Evolutionary conservation across 192 early-diverging fungal genomes (phyloP).

Genomic region (Linderina pennispora): DNA sequence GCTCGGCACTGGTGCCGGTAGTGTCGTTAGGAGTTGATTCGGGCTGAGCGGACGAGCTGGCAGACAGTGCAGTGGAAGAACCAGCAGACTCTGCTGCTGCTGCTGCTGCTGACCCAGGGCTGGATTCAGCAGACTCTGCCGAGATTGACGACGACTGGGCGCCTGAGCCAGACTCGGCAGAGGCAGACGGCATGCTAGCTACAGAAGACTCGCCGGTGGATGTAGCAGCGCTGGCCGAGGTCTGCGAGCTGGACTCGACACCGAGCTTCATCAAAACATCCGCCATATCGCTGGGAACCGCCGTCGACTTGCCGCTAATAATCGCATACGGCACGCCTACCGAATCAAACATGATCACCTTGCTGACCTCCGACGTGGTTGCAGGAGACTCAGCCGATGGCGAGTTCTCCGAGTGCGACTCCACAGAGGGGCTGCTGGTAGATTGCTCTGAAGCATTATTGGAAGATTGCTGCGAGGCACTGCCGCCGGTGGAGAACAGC

Average conservation of each 20-base stretch:
- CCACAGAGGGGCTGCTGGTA: neutral
- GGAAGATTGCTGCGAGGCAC: no score
- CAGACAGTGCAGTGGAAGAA: no score
- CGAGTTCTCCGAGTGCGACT: neutral
- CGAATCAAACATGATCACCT: conserved; percentile 37
- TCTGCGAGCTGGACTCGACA: neutral
- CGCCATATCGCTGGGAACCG: conserved; percentile 21
- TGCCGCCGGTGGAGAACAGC: no score
- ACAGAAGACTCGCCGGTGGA: neutral
- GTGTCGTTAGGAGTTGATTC: no score
- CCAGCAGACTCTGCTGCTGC: no score
- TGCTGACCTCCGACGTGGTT: conserved; percentile 2
- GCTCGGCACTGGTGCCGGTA: no score
- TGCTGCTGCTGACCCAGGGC: no score
- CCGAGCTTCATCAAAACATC: conserved; percentile 35
- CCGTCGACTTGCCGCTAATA: conserved; percentile 22
- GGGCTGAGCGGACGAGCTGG: no score
- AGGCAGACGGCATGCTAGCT: no score
- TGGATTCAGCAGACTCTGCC: neutral
- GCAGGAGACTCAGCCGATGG: no score
- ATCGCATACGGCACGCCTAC: conserved; percentile 33
- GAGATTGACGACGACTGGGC: neutral
- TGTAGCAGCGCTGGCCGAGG: neutral
- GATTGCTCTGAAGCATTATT: neutral
- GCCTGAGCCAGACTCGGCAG: no score